Conservation (phyloP, 2,329 filamentous ascomycete genomes). For the Trichophyton schoenleinii region DNA sequence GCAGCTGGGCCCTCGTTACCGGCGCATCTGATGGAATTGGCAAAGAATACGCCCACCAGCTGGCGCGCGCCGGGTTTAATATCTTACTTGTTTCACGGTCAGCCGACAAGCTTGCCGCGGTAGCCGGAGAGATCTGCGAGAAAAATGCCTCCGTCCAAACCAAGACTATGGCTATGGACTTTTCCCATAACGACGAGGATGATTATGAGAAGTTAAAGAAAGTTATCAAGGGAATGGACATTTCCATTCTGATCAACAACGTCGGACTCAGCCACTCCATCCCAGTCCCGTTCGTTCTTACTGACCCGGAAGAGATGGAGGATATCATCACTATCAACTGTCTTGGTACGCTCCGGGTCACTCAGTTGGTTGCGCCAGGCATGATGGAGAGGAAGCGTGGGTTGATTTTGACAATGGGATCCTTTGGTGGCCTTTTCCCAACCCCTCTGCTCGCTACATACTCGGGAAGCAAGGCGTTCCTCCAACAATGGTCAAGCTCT, state of each 20-base stretch:
- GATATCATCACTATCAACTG: conserved; percentile 96
- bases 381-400: conserved; percentile 77
- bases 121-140: conserved; percentile 63
- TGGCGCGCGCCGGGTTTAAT: conserved; percentile 87
- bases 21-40: conserved; percentile 93
- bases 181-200: conserved; percentile 60
- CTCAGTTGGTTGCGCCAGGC: conserved; percentile 68
- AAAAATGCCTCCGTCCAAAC: conserved; percentile 54
- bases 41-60: conserved; percentile 86
- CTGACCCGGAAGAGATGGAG: conserved; percentile 63
- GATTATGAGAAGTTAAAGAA: conserved; percentile 66
- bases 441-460: conserved; percentile 91
- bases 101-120: conserved; percentile 70
- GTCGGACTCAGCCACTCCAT: conserved; percentile 91
- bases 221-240: conserved; percentile 59
- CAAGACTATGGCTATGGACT: conserved; percentile 84
- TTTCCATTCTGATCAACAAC: conserved; percentile 89
- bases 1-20: conserved; percentile 88
- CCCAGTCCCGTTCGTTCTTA: conserved; percentile 76
- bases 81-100: conserved; percentile 90
- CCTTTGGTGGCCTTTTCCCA: conserved; percentile 83
- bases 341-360: conserved; percentile 75
- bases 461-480: conserved; percentile 93
- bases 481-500: conserved; percentile 88
- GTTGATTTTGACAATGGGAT: conserved; percentile 92